Base-by-base conservation (phyloP, 805 yeast genomes). In the Diddensiella santjacobensis region DNA sequence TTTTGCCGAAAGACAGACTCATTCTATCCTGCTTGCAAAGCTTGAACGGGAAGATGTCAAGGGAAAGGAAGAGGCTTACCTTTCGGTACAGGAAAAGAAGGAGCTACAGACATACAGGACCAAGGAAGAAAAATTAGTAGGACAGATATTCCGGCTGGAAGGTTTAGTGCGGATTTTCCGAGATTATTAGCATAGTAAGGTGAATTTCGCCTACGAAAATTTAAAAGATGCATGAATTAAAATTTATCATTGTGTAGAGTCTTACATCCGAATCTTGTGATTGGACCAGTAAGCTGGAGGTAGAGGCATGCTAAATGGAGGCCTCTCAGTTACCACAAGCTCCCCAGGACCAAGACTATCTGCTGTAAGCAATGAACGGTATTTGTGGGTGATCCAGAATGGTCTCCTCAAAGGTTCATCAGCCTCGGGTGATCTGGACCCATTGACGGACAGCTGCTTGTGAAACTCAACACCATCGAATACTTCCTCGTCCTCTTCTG, bases 41-140 rank as follows among this genome's bases (percentile, higher is more conserved):
- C 81, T 90, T 48, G 84, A 83, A 54, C 78, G 99, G 67, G 95
- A 85, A 52, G 98, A 93, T 61, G 96, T 91, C 15, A 80, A 79
- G 59, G 95, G 93, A 1, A 78, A 78, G 54, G 96, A 87, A 62
- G 78, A 77, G 24, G 88, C 84, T 57, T 73, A 85, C 51, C 67
- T 93, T 42, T 70, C 89, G 35, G 82, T 84, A 18, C 77, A 82
- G 42, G 99, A 91, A 65, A 70, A 86, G 54, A 75, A 79, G 48
- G 91, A 87, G 55, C 70, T 89, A 56, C 78, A 79, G 48, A 71
- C 72, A 54, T 74, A 85, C 53, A 35, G 56, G 15, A 40, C 36
- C n/a, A 45, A 49, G 6, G 73, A 71, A 55, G 66, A 60, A 39
- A 56, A 51, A 39, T 53, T 70, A 17, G 42, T 67, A 46, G 60